Percentiles rank a stretch among this genome's conserved stretches.
Conservation (phyloP, 352 stramenopile genomes). For the Aphanomyces stellatus region DNA sequence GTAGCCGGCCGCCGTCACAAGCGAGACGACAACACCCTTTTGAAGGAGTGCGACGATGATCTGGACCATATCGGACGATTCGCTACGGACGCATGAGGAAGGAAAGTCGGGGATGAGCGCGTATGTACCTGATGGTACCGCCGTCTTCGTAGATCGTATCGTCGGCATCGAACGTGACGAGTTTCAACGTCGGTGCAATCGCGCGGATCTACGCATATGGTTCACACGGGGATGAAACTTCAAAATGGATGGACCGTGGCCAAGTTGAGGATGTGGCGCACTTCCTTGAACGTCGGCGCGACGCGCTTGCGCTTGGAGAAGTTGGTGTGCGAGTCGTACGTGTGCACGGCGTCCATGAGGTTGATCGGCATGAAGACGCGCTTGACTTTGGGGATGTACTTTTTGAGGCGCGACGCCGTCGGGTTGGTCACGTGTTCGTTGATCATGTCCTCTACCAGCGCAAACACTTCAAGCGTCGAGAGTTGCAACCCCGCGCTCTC, state of each 20-base stretch:
- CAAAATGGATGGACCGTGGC: slow-evolving; percentile 30
- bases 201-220: slow-evolving; percentile 31
- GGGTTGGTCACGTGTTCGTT: slow-evolving; percentile 47
- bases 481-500: slow-evolving; percentile 49
- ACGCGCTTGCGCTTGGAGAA: slow-evolving; percentile 72
- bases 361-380: slow-evolving; percentile 66
- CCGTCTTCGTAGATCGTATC: slow-evolving; percentile 84
- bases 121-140: slow-evolving; percentile 38
- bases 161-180: slow-evolving; percentile 81
- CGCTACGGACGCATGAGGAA: slow-evolving; percentile 21
- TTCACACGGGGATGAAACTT: neutral
- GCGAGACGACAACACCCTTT: slow-evolving; percentile 62
- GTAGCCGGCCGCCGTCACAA: slow-evolving; percentile 78
- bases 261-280: slow-evolving; percentile 79
- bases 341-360: slow-evolving; percentile 41
- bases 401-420: slow-evolving; percentile 36
- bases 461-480: slow-evolving; percentile 56
- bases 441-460: slow-evolving; percentile 68
- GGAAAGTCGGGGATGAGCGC: neutral
- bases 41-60: slow-evolving; percentile 61
- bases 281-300: slow-evolving; percentile 75
- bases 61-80: slow-evolving; percentile 54
- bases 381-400: slow-evolving; percentile 54
- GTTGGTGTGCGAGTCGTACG: slow-evolving; percentile 66
- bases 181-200: slow-evolving; percentile 62